Percentiles rank a stretch among this genome's conserved stretches.
Conservation (phyloP, 202 grass and related monocot species). For the Zizania palustris region DNA sequence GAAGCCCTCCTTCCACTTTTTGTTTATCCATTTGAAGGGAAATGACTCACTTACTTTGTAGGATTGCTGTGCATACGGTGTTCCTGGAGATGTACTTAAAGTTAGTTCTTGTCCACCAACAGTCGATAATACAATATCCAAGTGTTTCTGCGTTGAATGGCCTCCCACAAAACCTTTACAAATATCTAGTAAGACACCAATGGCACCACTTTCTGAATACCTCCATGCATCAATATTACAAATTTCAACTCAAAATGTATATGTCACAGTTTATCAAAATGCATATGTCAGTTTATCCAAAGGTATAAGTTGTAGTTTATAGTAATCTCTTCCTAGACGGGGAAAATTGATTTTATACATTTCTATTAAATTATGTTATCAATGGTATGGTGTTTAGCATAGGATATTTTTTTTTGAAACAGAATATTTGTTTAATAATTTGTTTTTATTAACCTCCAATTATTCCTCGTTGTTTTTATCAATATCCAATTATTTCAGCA, state of each 20-base stretch:
- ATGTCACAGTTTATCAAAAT: not conserved
- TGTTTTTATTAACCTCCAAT: not conserved
- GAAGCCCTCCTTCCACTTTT: conserved; percentile 99
- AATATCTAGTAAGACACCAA: conserved; percentile 2
- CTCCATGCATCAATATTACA: conserved; percentile 8
- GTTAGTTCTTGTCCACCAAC: conserved; percentile 40
- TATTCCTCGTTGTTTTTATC: not conserved
- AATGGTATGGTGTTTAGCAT: not conserved
- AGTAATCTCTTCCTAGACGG: conserved; percentile 2
- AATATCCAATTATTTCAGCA: not conserved
- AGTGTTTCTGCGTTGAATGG: conserved; percentile 29
- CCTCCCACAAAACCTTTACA: conserved; percentile 22
- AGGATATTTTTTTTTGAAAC: not conserved
- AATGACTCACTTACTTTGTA: conserved; percentile 97
- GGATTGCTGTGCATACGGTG: conserved; percentile 85
- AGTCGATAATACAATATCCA: conserved; percentile 24
- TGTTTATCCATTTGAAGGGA: conserved; percentile 99
- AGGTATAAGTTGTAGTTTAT: not conserved
- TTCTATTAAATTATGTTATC: not conserved
- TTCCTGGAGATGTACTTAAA: conserved; percentile 58
- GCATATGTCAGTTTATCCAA: not conserved
- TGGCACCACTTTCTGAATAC: conserved; percentile 8
- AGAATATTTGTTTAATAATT: not conserved
- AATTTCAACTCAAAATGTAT: not conserved
- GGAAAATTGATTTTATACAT: not conserved